Conservation (phyloP, 176 grass and related monocot genomes). For the Musa schizocarpa region DNA sequence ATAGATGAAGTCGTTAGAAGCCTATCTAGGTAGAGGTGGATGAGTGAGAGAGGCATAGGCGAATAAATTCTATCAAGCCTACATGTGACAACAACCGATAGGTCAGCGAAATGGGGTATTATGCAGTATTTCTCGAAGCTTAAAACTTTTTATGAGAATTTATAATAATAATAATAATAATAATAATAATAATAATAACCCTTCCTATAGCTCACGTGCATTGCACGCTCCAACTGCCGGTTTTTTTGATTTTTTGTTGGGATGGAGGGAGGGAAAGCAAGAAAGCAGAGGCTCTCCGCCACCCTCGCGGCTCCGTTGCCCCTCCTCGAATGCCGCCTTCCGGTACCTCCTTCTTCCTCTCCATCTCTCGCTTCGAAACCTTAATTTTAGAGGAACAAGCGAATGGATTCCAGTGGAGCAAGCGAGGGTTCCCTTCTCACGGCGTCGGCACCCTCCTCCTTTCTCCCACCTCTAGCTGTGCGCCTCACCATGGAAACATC, state of each 20-base stretch:
- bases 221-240: not conserved
- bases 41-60: fast-evolving
- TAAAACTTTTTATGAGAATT: too few species aligned
- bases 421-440: not conserved
- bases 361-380: not conserved
- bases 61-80: too few species aligned
- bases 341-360: not conserved
- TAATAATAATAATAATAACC: too few species aligned
- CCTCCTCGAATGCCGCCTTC: not conserved
- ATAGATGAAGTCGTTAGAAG: too few species aligned
- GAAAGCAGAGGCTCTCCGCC: slow-evolving; percentile 1
- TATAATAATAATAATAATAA: too few species aligned
- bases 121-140: too few species aligned
- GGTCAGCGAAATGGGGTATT: too few species aligned
- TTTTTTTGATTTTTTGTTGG: not conserved
- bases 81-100: too few species aligned
- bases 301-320: not conserved
- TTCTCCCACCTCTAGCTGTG: not conserved
- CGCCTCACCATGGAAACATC: not conserved
- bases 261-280: too few species aligned
- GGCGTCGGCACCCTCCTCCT: not conserved
- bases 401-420: not conserved
- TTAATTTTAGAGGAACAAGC: not conserved
- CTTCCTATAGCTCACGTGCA: not conserved
- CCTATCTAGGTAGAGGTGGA: too few species aligned